Conservation (phyloP, 2,329 filamentous ascomycete genomes). For the Allantophomopsis cytisporea region DNA sequence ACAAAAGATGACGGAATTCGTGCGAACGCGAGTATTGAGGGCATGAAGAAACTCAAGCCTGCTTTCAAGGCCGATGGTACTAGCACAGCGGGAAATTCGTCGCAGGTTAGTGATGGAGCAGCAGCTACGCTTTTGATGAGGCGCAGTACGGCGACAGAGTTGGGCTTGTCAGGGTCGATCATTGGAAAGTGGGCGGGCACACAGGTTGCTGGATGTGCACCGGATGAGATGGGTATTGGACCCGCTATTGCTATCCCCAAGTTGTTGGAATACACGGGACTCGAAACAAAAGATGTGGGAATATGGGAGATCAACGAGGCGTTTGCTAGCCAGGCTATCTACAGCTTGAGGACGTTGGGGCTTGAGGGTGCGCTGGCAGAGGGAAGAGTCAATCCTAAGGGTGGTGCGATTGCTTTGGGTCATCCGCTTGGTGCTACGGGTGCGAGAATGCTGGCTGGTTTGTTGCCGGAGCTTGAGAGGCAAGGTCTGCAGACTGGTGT, state of each 20-base stretch:
- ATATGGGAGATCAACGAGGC: conserved; percentile 93
- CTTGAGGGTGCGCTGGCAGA: conserved; percentile 47
- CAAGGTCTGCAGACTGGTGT: conserved; percentile 64
- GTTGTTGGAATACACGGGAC: conserved; percentile 54
- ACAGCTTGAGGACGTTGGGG: conserved; percentile 60
- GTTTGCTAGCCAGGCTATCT: conserved; percentile 50
- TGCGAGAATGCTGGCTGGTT: conserved; percentile 57
- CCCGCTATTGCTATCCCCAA: conserved; percentile 79
- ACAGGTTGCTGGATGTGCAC: conserved; percentile 62
- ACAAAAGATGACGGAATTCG: conserved; percentile 75
- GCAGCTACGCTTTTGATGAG: conserved; percentile 77
- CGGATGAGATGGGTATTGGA: conserved; percentile 90
- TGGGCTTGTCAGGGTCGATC: conserved; percentile 56
- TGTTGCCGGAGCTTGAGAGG: conserved; percentile 54
- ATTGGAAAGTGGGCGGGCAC: conserved; percentile 75
- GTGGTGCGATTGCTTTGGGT: conserved; percentile 86
- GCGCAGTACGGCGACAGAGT: conserved; percentile 59
- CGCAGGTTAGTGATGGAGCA: conserved; percentile 79
- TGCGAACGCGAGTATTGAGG: conserved; percentile 51
- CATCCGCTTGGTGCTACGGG: conserved; percentile 86
- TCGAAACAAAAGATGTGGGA: conserved; percentile 56
- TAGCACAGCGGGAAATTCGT: conserved; percentile 76
- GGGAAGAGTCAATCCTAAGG: conserved; percentile 76
- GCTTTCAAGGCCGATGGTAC: conserved; percentile 65
- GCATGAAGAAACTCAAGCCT: conserved; percentile 68